Evolutionary conservation across 2,329 filamentous ascomycete species (phyloP), one percentile per base, ranked within the genome.

Genomic region (Mycosphaerella sp.): DNA sequence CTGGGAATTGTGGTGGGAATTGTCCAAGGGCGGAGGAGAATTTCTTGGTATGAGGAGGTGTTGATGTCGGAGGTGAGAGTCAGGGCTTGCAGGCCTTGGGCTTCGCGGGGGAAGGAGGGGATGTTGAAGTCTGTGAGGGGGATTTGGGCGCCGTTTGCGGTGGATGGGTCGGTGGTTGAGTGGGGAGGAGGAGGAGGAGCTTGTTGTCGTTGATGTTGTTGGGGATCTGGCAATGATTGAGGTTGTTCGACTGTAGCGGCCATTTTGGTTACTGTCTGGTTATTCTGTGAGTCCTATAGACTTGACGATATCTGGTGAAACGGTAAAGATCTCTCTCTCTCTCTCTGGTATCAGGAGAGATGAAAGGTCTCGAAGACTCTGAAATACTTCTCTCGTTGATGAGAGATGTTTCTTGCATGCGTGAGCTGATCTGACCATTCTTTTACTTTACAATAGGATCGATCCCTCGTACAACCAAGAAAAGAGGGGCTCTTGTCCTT

Each of bases 31-130:
- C 68, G 46, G 10, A 59, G 45, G 34, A 77, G 66, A 6, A 71
- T 58, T 13, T 53, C 44, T 47, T 71, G 67, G 63, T 76, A 77
- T 35, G 73, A 70, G 55, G 71, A 69, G 48, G 73, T 67, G 54
- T 72, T 72, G 64, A 77, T 74, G 59, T 75, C 74, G 39, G 68
- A 70, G 40, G 74, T 76, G n/a, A 77, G 62, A 18, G 73, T 76
- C 13, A 77, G 62, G 25, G 72, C 68, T 50, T 67, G 68, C 42
- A 76, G 66, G n/a, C 60, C 62, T n/a, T 62, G 64, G 5, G 74
- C 73, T 60, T 71, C 64, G 0, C 66, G 62, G 2, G 74, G 73
- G 56, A 76, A 76, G 43, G 65, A 61, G 3, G 74, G 74, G 12
- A 76, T 61, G 14, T 62, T 66, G 66, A 77, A 77, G 53, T 62